These are phyloP conservation scores for Calonectria pseudoreteaudii DNA, from an alignment of 2,329 filamentous ascomycete genomes.

Conservation along the genomic window DNA sequence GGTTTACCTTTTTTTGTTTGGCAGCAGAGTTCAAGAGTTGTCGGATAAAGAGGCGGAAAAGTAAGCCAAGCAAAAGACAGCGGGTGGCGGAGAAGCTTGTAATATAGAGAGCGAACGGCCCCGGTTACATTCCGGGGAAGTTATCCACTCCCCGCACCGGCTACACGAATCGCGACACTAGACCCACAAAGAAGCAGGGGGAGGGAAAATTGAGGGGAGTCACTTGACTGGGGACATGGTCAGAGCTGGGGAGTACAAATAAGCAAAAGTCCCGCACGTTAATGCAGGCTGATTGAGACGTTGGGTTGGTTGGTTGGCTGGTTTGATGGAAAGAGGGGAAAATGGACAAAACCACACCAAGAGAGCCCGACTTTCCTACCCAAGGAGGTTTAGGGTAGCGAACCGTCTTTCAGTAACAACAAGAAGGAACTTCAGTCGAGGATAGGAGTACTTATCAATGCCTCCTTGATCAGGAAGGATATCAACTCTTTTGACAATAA, in stretches of 20 bases:
- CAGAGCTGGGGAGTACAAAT: background rate
- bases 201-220: background rate
- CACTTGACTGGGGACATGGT: background rate
- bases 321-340: too few species aligned
- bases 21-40: background rate
- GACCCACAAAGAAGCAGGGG: background rate
- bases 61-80: background rate
- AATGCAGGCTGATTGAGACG: background rate
- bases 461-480: too few species aligned
- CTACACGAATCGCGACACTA: background rate
- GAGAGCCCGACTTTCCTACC: too few species aligned
- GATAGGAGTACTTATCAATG: too few species aligned
- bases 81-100: background rate
- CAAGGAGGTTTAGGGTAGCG: too few species aligned
- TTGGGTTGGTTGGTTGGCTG: background rate
- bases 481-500: too few species aligned
- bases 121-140: background rate
- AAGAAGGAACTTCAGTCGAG: too few species aligned
- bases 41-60: conserved; percentile 25
- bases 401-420: too few species aligned
- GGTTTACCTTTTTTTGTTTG: background rate
- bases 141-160: background rate
- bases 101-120: background rate
- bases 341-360: too few species aligned
- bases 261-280: background rate